Evolutionary conservation across 768 basidiomycete species (phyloP).

Genomic region (Russula brevipes): DNA sequence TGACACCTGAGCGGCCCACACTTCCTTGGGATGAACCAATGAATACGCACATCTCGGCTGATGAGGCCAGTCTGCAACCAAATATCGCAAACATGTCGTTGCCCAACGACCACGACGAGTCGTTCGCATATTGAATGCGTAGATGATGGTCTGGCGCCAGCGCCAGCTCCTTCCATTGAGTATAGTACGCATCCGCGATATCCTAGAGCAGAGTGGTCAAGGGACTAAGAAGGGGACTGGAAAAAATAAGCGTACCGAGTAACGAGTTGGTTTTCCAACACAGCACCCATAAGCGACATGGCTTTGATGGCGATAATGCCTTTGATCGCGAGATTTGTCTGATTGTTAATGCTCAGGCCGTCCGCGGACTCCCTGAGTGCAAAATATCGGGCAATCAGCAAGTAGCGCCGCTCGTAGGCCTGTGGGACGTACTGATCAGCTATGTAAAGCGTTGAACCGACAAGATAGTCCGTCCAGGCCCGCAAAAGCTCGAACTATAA

Average conservation of each 20-base stretch:
- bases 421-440: slow-evolving; percentile 1
- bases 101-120: slow-evolving; percentile 20
- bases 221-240: background rate
- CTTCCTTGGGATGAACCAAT: no score
- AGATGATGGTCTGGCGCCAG: slow-evolving; percentile 14
- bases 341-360: background rate
- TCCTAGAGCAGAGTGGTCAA: background rate
- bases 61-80: slow-evolving; percentile 20
- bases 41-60: slow-evolving; percentile 6
- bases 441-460: slow-evolving; percentile 4
- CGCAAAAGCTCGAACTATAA: slow-evolving; percentile 9
- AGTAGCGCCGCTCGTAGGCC: background rate
- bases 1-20: background rate
- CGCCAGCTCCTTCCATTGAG: slow-evolving; percentile 13
- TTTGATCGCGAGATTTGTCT: slow-evolving; percentile 23
- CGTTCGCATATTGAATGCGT: slow-evolving; percentile 9
- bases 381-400: background rate
- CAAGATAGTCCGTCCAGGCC: slow-evolving; percentile 16
- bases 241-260: background rate
- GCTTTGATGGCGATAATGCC: slow-evolving; percentile 24
- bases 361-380: slow-evolving; percentile 6
- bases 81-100: slow-evolving; percentile 21
- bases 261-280: background rate
- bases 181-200: background rate
- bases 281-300: slow-evolving; percentile 14